Evolutionary conservation across 192 early-diverging fungal species (phyloP), one percentile per base, ranked within the genome.

Genomic region (Chytriomyces sp.): DNA sequence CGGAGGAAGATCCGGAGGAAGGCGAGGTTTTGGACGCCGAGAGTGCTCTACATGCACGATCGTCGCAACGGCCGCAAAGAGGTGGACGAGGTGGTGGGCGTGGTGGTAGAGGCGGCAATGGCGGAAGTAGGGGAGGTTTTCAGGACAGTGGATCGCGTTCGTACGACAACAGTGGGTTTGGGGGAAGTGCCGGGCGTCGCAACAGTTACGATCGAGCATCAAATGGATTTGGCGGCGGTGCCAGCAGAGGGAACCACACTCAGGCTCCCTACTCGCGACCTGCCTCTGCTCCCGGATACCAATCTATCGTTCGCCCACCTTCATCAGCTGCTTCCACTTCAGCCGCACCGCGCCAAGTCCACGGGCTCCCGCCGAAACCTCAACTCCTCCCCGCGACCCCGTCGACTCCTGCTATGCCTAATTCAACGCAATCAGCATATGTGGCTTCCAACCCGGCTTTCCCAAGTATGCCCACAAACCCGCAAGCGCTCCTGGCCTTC

Each of bases 401-500:
- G 1, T 26, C 54, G 17, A 56, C 26, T 26, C 54, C 22, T 28
- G 22, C 30, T 56, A n/a, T 25, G 14, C 54, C 22, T 28, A 60
- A 56, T n/a, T n/a, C n/a, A 62, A 38, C 39, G 3, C 5, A 65
- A 65, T 41, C 40, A 14, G 8, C 49, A 25, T 52, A 8, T 32
- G 25, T 10, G 8, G 31, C 3, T 26, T 17, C 0, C 32, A 14
- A 28, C 33, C n/a, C 25, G 5, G 14, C 1, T n/a, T 3, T 14
- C 10, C 19, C 56, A 32, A 63, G 17, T 12, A 39, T 53, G 52
- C 31, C 14, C 44, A 52, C 62, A 38, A 44, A 37, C 8, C 31
- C 52, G 30, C 31, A 53, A 37, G 19, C 55, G 12, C 65, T n/a
- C n/a, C n/a, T 68, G 19, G 65, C 65, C 5, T 34, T 55, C 8